Evolutionary conservation across 2,329 filamentous ascomycete genomes (phyloP).

Genomic region (Alternaria arborescens): DNA sequence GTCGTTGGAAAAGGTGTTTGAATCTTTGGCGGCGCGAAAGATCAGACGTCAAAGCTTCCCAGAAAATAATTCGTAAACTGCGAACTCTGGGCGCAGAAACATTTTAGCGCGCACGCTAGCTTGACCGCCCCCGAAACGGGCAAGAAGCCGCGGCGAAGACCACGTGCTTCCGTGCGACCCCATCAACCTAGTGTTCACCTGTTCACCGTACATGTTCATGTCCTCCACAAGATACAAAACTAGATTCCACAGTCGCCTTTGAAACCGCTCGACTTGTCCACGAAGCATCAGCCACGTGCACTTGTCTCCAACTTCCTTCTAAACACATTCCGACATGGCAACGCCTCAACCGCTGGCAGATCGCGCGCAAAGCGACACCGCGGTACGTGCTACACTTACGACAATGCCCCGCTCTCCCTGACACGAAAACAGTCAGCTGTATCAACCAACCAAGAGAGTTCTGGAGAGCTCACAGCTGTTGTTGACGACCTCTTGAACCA

Average conservation of each 20-base stretch:
- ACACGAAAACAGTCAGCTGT: slow-evolving; percentile 22
- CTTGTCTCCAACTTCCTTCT: neutral
- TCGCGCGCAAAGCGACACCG: slow-evolving; percentile 34
- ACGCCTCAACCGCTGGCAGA: slow-evolving; percentile 30
- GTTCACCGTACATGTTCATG: neutral
- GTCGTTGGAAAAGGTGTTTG: neutral
- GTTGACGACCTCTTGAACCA: slow-evolving; percentile 89
- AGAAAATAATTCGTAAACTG: slow-evolving; percentile 35
- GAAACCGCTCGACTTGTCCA: neutral
- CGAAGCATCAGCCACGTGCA: fast-evolving
- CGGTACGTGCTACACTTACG: slow-evolving; percentile 23
- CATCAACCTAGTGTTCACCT: slow-evolving; percentile 22
- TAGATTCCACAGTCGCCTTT: neutral
- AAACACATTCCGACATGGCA: slow-evolving; percentile 25
- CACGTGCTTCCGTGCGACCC: slow-evolving; percentile 27
- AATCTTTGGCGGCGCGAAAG: slow-evolving; percentile 10
- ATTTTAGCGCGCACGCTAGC: slow-evolving; percentile 36
- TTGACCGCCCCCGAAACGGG: slow-evolving; percentile 41
- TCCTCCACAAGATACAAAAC: neutral
- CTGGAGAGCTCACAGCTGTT: slow-evolving; percentile 74
- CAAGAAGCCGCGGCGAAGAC: slow-evolving; percentile 35
- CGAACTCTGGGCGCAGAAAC: slow-evolving; percentile 50
- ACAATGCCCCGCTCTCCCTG: neutral
- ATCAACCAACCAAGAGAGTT: slow-evolving; percentile 36
- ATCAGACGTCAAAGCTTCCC: slow-evolving; percentile 31